Evolutionary conservation across 768 basidiomycete species (phyloP).

Genomic region (Kockovaella imperatae): DNA sequence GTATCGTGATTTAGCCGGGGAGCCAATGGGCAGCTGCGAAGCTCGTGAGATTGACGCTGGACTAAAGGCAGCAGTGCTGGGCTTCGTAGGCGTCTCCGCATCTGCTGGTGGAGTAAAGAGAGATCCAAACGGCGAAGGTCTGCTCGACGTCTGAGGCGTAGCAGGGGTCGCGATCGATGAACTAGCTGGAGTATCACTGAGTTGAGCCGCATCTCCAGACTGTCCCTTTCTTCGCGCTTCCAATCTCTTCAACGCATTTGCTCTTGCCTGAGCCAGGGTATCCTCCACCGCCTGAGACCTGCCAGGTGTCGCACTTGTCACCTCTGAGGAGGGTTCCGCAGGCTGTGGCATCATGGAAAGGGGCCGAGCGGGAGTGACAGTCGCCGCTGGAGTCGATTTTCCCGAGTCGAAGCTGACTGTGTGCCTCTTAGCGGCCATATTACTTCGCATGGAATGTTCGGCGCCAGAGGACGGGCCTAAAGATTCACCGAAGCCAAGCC

Average conservation of each 20-base stretch:
- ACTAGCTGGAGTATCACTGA: not conserved
- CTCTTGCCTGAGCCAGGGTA: conserved; percentile 30
- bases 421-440: too few species aligned
- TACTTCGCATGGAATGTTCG: too few species aligned
- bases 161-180: not conserved
- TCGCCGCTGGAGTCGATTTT: too few species aligned
- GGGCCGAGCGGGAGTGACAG: too few species aligned
- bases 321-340: too few species aligned
- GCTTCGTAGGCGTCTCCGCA: not conserved
- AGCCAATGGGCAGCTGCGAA: conserved; percentile 4
- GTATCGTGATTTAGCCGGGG: conserved; percentile 8
- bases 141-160: not conserved
- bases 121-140: conserved; percentile 9
- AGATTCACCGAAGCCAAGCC: not conserved
- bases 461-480: not conserved
- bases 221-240: conserved; percentile 31
- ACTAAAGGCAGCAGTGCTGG: not conserved
- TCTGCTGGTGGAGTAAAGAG: conserved; percentile 22
- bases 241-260: conserved; percentile 30
- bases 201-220: conserved; percentile 1
- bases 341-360: too few species aligned
- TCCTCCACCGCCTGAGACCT: conserved; percentile 27
- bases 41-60: conserved; percentile 5
- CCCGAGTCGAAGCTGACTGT: too few species aligned
- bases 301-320: too few species aligned